A percentile compares a stretch with the other conserved stretches of the same genome.
Evolutionary conservation across 805 yeast species (phyloP).

Genomic region (Candida methanosorbosa): DNA sequence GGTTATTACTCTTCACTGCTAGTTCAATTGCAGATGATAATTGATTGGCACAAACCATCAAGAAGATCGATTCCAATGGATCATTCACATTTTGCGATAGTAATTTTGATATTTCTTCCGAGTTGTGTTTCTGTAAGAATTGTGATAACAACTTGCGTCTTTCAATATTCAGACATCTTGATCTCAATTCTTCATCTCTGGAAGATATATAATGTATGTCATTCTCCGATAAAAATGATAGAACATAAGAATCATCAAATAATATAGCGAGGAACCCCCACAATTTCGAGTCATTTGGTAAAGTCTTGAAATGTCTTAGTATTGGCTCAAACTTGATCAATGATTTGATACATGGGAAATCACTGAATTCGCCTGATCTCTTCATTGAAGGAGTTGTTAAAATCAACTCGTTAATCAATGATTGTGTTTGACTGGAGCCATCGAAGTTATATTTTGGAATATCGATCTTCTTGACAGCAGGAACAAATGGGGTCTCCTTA

Average conservation of each 20-base stretch:
- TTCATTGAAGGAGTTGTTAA: not conserved
- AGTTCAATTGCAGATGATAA: slow-evolving; percentile 50
- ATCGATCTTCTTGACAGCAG: not conserved
- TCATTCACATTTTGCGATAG: slow-evolving; percentile 21
- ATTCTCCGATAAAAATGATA: slow-evolving; percentile 5
- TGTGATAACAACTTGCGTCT: slow-evolving; percentile 38
- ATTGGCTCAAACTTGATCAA: not conserved
- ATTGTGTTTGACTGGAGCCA: not conserved
- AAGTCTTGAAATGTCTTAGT: not conserved
- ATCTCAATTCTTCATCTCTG: slow-evolving; percentile 4
- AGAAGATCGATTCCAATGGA: slow-evolving; percentile 42
- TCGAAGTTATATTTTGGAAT: not conserved
- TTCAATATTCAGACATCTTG: slow-evolving; percentile 12
- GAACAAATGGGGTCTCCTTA: not conserved
- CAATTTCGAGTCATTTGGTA: slow-evolving; percentile 16
- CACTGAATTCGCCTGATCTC: not conserved
- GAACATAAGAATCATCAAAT: slow-evolving; percentile 35
- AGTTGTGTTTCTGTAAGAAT: slow-evolving; percentile 49
- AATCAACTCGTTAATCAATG: not conserved
- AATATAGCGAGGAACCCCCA: slow-evolving; percentile 58
- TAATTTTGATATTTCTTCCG: slow-evolving; percentile 25
- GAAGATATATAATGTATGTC: slow-evolving; percentile 5
- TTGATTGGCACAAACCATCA: slow-evolving; percentile 44
- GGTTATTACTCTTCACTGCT: slow-evolving; percentile 54
- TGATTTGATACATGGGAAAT: not conserved